Evolutionary conservation across 129 eudicot species (phyloP).

Genomic region (Pulicaria dysenterica): DNA sequence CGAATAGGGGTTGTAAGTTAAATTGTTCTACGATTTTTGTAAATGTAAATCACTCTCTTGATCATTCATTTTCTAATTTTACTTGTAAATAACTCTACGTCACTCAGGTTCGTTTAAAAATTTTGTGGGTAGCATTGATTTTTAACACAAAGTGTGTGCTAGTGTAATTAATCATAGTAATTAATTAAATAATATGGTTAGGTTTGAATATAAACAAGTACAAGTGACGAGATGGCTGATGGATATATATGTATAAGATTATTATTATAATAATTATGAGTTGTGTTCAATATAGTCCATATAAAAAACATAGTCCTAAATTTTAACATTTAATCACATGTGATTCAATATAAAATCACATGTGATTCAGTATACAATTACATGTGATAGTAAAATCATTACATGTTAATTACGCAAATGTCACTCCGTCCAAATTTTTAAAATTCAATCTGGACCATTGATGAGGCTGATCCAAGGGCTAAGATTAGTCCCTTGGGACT

Average conservation of each 20-base stretch:
- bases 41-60: constrained; percentile 24
- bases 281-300: no score
- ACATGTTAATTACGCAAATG: no score
- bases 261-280: not conserved
- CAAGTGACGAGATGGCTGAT: constrained; percentile 7
- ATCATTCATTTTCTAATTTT: not conserved
- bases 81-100: no score
- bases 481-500: no score
- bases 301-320: no score
- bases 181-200: not conserved
- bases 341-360: no score
- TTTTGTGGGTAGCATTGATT: constrained; percentile 15
- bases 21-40: not conserved
- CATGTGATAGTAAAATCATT: no score
- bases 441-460: no score
- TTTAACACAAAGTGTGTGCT: constrained; percentile 14
- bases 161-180: not conserved
- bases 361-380: no score
- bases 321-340: no score
- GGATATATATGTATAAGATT: not conserved
- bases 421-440: no score
- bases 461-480: no score
- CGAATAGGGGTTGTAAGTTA: not conserved
- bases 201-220: constrained; percentile 11
- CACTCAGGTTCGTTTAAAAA: not conserved